Evolutionary conservation across 2,329 filamentous ascomycete genomes (phyloP).

Genomic region (Penicillium verrucosum): DNA sequence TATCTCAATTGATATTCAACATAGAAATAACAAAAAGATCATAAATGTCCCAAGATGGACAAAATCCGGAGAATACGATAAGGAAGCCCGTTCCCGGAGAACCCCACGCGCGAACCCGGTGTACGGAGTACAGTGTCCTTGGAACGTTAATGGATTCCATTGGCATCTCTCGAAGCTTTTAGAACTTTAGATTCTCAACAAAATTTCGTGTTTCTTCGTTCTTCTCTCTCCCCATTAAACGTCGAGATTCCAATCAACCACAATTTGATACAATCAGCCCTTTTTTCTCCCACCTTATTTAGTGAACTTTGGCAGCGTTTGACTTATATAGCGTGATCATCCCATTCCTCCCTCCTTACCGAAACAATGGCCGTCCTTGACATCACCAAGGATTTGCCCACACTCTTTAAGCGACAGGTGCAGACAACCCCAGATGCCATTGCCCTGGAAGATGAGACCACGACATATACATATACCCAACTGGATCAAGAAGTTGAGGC

Average conservation of each 20-base stretch:
- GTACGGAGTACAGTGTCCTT: background rate
- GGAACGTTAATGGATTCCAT: background rate
- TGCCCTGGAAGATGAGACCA: constrained; percentile 68
- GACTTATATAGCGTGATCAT: background rate
- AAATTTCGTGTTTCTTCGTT: background rate
- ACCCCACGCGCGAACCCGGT: constrained; percentile 1
- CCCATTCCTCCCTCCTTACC: background rate
- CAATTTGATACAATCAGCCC: background rate
- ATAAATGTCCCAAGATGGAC: background rate
- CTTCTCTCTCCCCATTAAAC: background rate
- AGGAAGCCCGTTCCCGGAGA: constrained; percentile 3
- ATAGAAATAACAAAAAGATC: background rate
- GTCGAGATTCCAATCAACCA: background rate
- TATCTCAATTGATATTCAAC: background rate
- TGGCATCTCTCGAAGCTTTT: background rate
- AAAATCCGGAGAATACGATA: background rate
- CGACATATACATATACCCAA: constrained; percentile 68
- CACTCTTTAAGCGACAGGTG: constrained; percentile 68
- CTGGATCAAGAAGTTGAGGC: constrained; percentile 64
- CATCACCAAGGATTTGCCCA: constrained; percentile 67
- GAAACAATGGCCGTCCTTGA: constrained; percentile 64
- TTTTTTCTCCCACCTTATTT: background rate
- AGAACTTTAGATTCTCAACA: constrained; percentile 5
- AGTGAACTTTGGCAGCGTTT: background rate
- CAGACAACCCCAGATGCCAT: constrained; percentile 64